These are phyloP conservation scores for Neurospora sp. DNA, from an alignment of 495 filamentous ascomycete species.

Conservation along the genomic window DNA sequence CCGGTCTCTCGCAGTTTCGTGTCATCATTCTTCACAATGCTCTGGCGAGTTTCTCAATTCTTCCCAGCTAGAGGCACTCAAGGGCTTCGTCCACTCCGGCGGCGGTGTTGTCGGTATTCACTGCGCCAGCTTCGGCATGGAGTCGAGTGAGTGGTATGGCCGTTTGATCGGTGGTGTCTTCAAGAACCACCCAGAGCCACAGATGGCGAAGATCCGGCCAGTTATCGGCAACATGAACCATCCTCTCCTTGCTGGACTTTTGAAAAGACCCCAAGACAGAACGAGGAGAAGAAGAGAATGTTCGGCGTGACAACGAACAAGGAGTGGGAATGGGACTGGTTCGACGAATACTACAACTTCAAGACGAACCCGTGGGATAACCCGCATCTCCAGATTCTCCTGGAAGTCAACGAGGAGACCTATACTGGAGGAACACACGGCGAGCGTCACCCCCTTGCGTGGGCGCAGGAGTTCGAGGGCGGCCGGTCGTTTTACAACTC, in stretches of 20 bases:
- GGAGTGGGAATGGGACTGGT: slow-evolving; percentile 17
- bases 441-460: slow-evolving; percentile 23
- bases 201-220: slow-evolving; percentile 10
- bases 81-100: slow-evolving; percentile 20
- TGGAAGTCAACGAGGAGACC: slow-evolving; percentile 20
- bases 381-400: slow-evolving; percentile 15
- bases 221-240: slow-evolving; percentile 14
- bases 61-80: slow-evolving; percentile 19
- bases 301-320: neutral
- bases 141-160: slow-evolving; percentile 20
- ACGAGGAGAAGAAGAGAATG: neutral
- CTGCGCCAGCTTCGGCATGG: slow-evolving; percentile 26
- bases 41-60: slow-evolving; percentile 26
- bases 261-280: slow-evolving; percentile 5
- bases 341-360: slow-evolving; percentile 36
- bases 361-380: slow-evolving; percentile 14
- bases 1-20: slow-evolving; percentile 17
- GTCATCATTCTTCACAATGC: slow-evolving; percentile 26
- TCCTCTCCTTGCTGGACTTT: slow-evolving; percentile 12
- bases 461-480: slow-evolving; percentile 28
- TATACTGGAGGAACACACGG: slow-evolving; percentile 25
- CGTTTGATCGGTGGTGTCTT: slow-evolving; percentile 28
- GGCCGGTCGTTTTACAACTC: slow-evolving; percentile 29
- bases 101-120: slow-evolving; percentile 30
- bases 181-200: slow-evolving; percentile 24